A percentile compares a stretch with the other conserved stretches of the same genome.
phyloP scores from a whole-genome alignment of 2,329 filamentous ascomycete species.

The Exophiala viscosa region DNA sequence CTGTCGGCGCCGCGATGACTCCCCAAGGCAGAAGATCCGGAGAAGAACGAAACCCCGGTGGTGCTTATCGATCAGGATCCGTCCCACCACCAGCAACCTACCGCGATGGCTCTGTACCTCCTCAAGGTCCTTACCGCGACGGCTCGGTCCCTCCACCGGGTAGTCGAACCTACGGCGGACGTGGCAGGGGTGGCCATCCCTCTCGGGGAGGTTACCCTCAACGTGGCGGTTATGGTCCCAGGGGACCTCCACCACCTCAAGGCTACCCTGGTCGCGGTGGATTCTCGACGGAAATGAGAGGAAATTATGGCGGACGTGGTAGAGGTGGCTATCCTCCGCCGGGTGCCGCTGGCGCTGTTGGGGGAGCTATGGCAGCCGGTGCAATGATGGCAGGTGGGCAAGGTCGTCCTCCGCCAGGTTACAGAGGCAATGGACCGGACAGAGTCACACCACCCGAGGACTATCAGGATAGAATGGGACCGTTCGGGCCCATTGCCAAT shows the following conservation, averaged over 20 bases:
- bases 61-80: slow-evolving; percentile 17
- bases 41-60: slow-evolving; percentile 14
- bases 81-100: background rate
- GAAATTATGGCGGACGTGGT: slow-evolving; percentile 29
- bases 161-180: slow-evolving; percentile 44
- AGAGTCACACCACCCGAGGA: slow-evolving; percentile 42
- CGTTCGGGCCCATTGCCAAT: slow-evolving; percentile 8
- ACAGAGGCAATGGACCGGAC: slow-evolving; percentile 40
- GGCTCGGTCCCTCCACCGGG: slow-evolving; percentile 28
- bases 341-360: slow-evolving; percentile 25
- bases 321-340: slow-evolving; percentile 25
- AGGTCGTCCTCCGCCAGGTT: slow-evolving; percentile 48
- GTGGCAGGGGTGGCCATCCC: slow-evolving; percentile 56
- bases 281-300: slow-evolving; percentile 32
- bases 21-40: slow-evolving; percentile 16
- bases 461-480: slow-evolving; percentile 15
- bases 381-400: slow-evolving; percentile 38
- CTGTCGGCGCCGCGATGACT: slow-evolving; percentile 28
- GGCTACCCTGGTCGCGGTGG: slow-evolving; percentile 43
- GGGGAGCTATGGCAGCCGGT: slow-evolving; percentile 44
- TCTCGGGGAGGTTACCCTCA: slow-evolving; percentile 28
- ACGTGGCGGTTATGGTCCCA: slow-evolving; percentile 39
- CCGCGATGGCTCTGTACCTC: too few species aligned
- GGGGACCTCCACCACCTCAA: slow-evolving; percentile 34
- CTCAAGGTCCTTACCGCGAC: slow-evolving; percentile 14